These are phyloP conservation scores for Podospora anserina DNA, from an alignment of 495 filamentous ascomycete species.

Conservation along the genomic window DNA sequence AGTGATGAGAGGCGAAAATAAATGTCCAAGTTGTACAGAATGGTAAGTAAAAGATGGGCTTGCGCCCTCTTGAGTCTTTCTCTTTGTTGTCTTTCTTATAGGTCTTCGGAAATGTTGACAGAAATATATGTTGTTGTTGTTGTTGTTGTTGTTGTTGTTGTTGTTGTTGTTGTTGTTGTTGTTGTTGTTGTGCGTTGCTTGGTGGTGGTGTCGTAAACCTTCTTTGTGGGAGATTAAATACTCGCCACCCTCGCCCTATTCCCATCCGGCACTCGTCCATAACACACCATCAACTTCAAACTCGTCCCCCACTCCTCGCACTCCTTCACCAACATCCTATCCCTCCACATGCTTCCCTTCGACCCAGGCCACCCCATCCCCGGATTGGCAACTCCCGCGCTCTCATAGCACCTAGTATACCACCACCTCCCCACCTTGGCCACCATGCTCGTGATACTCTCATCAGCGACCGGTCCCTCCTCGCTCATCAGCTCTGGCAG, in stretches of 20 bases:
- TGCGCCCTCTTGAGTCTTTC: slow-evolving; percentile 18
- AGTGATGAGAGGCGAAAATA: neutral
- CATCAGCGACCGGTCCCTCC: slow-evolving; percentile 60
- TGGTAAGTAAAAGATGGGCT: slow-evolving; percentile 16
- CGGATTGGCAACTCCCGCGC: slow-evolving; percentile 42
- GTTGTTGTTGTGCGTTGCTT: neutral
- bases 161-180: neutral
- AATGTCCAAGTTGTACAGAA: neutral
- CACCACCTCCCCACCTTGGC: slow-evolving; percentile 92
- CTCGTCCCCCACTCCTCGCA: slow-evolving; percentile 82
- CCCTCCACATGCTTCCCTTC: slow-evolving; percentile 71
- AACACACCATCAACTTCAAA: slow-evolving; percentile 85
- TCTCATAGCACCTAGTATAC: slow-evolving; percentile 91
- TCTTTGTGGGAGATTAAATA: slow-evolving; percentile 30
- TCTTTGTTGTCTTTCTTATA: slow-evolving; percentile 12
- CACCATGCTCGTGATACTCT: slow-evolving; percentile 86
- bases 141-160: neutral
- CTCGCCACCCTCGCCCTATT: slow-evolving; percentile 40
- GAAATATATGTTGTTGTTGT: neutral
- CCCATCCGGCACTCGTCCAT: slow-evolving; percentile 58
- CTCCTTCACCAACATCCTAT: slow-evolving; percentile 72
- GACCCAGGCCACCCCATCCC: slow-evolving; percentile 48
- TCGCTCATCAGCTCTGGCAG: slow-evolving; percentile 70
- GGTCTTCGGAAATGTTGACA: neutral
- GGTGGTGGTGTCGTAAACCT: neutral